Conservation (phyloP, 2,329 filamentous ascomycete species). For the Fusarium sp. region DNA sequence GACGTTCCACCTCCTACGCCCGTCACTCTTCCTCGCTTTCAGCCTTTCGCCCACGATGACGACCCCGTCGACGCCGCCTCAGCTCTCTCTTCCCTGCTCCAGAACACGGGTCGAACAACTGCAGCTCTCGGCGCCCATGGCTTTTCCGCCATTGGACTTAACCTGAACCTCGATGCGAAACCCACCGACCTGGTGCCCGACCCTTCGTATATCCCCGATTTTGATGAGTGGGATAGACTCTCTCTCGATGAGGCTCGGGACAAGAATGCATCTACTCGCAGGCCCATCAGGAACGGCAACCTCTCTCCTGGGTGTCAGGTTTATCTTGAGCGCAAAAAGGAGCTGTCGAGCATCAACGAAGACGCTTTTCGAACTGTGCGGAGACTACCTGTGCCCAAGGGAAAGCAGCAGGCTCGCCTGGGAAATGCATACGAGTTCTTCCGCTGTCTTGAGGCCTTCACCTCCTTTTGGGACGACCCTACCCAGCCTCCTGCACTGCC, state of each 20-base stretch:
- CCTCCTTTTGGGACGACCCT: constrained; percentile 72
- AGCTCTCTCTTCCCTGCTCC: constrained; percentile 63
- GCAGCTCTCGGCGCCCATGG: constrained; percentile 55
- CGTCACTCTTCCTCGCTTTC: constrained; percentile 62
- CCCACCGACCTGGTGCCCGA: constrained; percentile 66
- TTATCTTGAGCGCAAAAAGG: constrained; percentile 69
- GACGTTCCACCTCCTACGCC: constrained; percentile 69
- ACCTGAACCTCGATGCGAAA: constrained; percentile 64
- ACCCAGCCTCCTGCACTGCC: constrained; percentile 52
- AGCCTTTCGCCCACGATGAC: constrained; percentile 52
- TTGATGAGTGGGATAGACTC: constrained; percentile 63
- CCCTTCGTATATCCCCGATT: constrained; percentile 63
- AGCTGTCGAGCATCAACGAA: constrained; percentile 68
- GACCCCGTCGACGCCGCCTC: constrained; percentile 43
- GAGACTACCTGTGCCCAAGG: constrained; percentile 65
- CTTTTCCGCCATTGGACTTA: constrained; percentile 68
- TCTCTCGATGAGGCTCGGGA: constrained; percentile 62
- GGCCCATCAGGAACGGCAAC: constrained; percentile 63
- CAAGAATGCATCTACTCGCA: constrained; percentile 61
- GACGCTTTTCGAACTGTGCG: constrained; percentile 72
- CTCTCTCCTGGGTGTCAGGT: constrained; percentile 67
- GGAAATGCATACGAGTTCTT: constrained; percentile 76
- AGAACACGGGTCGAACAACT: constrained; percentile 64
- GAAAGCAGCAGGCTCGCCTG: constrained; percentile 65
- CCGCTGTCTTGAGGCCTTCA: constrained; percentile 70